phyloP scores from a whole-genome alignment of 1,139 yeast species.

The Nadsonia starkeyi-henricii region DNA sequence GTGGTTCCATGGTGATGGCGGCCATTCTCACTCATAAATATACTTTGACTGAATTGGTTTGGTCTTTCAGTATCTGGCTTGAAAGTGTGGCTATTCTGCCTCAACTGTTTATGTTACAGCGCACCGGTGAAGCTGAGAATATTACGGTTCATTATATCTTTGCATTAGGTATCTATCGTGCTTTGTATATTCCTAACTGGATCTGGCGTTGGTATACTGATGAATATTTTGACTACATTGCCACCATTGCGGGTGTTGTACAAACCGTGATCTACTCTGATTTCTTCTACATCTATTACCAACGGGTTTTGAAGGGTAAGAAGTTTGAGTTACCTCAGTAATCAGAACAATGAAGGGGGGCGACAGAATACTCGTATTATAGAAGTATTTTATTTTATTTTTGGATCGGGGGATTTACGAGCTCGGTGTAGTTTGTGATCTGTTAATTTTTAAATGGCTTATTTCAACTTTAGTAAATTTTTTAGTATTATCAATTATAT shows the following conservation, averaged over 20 bases:
- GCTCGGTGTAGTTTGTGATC: too few relatives aligned
- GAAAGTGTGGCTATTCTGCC: slow-evolving; percentile 89
- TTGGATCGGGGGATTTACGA: too few relatives aligned
- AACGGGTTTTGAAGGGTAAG: slow-evolving; percentile 69
- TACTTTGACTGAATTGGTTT: slow-evolving; percentile 37
- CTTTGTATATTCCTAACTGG: slow-evolving; percentile 90
- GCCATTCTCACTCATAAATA: slow-evolving; percentile 57
- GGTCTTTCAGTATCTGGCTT: slow-evolving; percentile 32
- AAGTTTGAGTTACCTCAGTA: slow-evolving; percentile 67
- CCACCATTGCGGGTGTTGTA: slow-evolving; percentile 64
- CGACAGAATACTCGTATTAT: too few relatives aligned
- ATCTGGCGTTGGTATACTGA: slow-evolving; percentile 67
- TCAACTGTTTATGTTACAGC: slow-evolving; percentile 78
- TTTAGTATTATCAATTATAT: too few relatives aligned
- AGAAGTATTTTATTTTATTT: too few relatives aligned
- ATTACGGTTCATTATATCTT: slow-evolving; percentile 86
- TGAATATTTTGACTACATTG: slow-evolving; percentile 52
- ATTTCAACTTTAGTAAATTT: too few relatives aligned
- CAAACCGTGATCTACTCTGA: slow-evolving; percentile 87
- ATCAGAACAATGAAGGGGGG: slow-evolving; percentile 1
- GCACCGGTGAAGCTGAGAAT: slow-evolving; percentile 78
- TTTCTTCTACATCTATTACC: slow-evolving; percentile 84
- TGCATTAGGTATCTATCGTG: slow-evolving; percentile 82
- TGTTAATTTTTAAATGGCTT: too few relatives aligned
- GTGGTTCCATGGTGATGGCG: slow-evolving; percentile 46